Evolutionary conservation across 2,329 filamentous ascomycete species (phyloP).

Genomic region (Penicillium sp.): DNA sequence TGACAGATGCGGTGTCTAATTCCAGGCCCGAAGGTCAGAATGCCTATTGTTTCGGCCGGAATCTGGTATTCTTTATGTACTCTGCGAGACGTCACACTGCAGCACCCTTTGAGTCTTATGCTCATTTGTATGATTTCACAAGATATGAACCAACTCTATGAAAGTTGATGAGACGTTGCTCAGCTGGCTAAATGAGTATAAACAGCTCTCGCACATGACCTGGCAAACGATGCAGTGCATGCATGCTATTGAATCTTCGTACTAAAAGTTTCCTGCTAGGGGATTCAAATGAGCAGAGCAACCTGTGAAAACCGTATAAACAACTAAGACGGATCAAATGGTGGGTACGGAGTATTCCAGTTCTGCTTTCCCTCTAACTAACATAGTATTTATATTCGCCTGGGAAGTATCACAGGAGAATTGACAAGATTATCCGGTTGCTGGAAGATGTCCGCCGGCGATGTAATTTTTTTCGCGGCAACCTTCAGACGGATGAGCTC

Average conservation of each 20-base stretch:
- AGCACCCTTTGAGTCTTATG: background rate
- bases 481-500: background rate
- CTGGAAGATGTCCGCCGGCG: background rate
- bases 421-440: background rate
- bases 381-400: background rate
- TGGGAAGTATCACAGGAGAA: slow-evolving; percentile 1
- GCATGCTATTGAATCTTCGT: background rate
- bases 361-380: background rate
- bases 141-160: background rate
- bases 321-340: slow-evolving; percentile 4
- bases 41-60: no score
- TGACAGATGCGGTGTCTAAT: no score
- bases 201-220: background rate
- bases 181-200: background rate
- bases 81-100: background rate
- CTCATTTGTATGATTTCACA: background rate
- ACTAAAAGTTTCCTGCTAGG: background rate
- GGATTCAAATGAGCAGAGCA: background rate
- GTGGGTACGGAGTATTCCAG: background rate
- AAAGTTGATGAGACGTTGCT: background rate
- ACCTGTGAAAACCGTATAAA: background rate
- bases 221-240: background rate
- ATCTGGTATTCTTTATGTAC: background rate
- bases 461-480: background rate
- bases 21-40: no score